Evolutionary conservation across 371 early-diverging fungal genomes (phyloP), one percentile per base, ranked within the genome.

Genomic region (Mucor irregularis): DNA sequence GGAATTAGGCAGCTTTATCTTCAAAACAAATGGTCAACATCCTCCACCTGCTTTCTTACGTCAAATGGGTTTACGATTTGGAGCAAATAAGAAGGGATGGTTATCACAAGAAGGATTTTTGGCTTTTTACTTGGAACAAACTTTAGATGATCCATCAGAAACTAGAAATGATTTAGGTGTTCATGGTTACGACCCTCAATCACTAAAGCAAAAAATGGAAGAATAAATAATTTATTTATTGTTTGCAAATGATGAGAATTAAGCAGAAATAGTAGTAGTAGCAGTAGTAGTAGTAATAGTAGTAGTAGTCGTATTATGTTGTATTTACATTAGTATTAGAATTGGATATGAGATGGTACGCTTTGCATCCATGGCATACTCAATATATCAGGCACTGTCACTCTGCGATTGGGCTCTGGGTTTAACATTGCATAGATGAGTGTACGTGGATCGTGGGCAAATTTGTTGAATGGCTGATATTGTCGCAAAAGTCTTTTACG

Each of bases 371-470:
- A 92, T 10, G 71, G 67, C 68, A 86, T 73, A 17, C 73, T 64
- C 28, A 87, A 19, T 4, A 90, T 68, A 24, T 76, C 76, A 21
- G 73, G 72, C 28, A 87, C 78, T 2, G 82, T 77, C 33, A 84
- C 74, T 24, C 94, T 84, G 34, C 78, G 80, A 13, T 74, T 68
- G 1, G 86, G 77, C 56, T 90, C 80, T 6, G 95, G 94, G 42
- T 94, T 88, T 10, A 97, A 71, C 59, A 97, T 91, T 21, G 73
- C 64, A 66, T 90, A 89, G 55, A 90, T 69, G 22, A 91, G 58
- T 7, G 67, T 72, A 21, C 84, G 68, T 13, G 81, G 64, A 4
- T 82, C 83, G 13, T 62, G 50, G 10, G 77, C 70, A 28, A 90
- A 66, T 31, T 72, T 74, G 47, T 81, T 73, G 69, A 91, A 80